A percentile compares a stretch with the other conserved stretches of the same genome.
phyloP scores from a whole-genome alignment of 2,329 filamentous ascomycete species.

The Aspergillus awamori region DNA sequence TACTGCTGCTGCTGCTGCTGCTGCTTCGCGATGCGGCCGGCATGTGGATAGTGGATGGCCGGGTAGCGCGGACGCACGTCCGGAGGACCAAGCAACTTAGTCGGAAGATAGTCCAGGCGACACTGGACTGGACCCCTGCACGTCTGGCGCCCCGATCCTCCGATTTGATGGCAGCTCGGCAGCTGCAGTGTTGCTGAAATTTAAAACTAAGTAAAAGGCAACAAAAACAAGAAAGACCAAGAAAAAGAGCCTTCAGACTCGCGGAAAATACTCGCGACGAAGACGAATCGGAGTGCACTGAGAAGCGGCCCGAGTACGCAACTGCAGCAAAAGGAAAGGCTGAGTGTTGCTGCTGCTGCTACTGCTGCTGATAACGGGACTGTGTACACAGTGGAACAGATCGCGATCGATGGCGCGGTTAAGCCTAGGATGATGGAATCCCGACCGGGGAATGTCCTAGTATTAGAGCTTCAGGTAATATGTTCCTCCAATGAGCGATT shows the following conservation, averaged over 20 bases:
- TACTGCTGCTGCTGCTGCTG: not conserved
- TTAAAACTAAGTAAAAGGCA: not conserved
- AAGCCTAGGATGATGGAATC: not conserved
- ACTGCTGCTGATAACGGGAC: slow-evolving; percentile 1
- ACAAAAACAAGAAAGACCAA: not conserved
- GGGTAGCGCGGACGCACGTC: slow-evolving; percentile 22
- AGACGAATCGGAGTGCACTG: slow-evolving; percentile 7
- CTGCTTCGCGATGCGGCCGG: slow-evolving; percentile 5
- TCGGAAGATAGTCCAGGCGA: slow-evolving; percentile 8
- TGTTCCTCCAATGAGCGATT: not conserved
- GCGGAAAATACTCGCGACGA: not conserved
- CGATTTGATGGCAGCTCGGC: not conserved
- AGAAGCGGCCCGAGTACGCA: not conserved
- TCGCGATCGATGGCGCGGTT: slow-evolving; percentile 7
- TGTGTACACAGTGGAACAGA: not conserved
- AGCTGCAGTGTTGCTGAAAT: not conserved
- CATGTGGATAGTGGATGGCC: slow-evolving; percentile 17
- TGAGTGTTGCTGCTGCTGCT: not conserved
- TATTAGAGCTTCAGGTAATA: not conserved
- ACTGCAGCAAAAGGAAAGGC: not conserved
- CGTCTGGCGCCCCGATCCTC: slow-evolving; percentile 7
- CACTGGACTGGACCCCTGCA: slow-evolving; percentile 15
- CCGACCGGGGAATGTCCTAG: not conserved
- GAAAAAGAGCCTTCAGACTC: not conserved
- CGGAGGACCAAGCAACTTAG: slow-evolving; percentile 15